Evolutionary conservation across 345 rosid genomes (phyloP), one percentile per base, ranked within the genome.

Genomic region (Sonneratia caseolaris): DNA sequence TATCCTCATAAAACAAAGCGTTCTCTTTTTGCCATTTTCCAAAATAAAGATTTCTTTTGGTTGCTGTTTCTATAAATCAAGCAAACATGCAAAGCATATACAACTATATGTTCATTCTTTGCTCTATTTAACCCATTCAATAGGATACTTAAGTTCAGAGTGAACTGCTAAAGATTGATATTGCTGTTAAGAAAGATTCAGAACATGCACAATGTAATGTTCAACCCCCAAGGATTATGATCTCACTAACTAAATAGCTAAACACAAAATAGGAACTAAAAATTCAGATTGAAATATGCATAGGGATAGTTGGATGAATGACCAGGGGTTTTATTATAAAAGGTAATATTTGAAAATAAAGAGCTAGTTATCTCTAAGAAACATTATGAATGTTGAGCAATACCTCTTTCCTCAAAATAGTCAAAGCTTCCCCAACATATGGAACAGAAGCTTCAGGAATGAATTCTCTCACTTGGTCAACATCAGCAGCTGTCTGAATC

Each of bases 371-470:
- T 59, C 64, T 59, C 64, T 59, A 59, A 59, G 10, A 32, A 37
- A 7, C 7, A 37, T 35, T 36, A 3, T 48, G 11, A 55, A 47
- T 36, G 21, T 15, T 43, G 55, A 5, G 42, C 71, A 64, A 73
- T 49, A 94, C 98, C 98, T 95, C 99, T 78, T 88, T 86, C 69
- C 86, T 83, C 81, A 95, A 76, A 78, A 90, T 84, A 74, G 81
- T 86, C 81, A 95, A 87, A 59, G 99, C 97, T 84, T 95, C 91
- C 67, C 98, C 98, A 69, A 95, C 99, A 77, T 89, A 95, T 5
- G 97, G 97, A 78, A 95, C 98, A 69, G 89, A 89, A 76, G 88
- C 96, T 78, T 82, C 86, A 5, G 98, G 99, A 59, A 82, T 66
- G 71, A 92, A 96, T 76, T 92, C 96, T 80, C 88, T 82, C 68